Percentiles rank a stretch among this genome's conserved stretches.
These are phyloP conservation scores for Oryza officinalis DNA, from an alignment of 176 grass and related monocot genomes.

Conservation along the genomic window DNA sequence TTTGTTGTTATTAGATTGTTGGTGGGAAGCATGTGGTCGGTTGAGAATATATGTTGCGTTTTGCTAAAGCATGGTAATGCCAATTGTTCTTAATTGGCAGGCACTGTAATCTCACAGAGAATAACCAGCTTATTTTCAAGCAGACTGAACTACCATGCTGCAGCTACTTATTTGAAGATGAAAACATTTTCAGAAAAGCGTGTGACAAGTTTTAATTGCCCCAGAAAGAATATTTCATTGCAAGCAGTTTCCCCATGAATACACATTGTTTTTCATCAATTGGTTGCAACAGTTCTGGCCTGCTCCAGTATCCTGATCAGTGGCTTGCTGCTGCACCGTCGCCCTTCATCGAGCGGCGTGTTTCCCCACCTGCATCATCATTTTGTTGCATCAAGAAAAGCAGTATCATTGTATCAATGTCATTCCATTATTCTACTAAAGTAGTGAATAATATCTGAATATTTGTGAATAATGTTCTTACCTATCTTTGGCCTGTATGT, in stretches of 20 bases:
- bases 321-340: conserved; percentile 60
- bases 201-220: neutral
- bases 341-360: conserved; percentile 77
- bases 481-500: conserved; percentile 60
- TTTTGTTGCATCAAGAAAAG: neutral
- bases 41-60: neutral
- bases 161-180: neutral
- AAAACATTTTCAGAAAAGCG: neutral
- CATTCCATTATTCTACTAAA: neutral
- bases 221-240: conserved; percentile 17
- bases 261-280: neutral
- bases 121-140: neutral
- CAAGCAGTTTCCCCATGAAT: conserved; percentile 18
- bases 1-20: neutral
- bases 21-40: neutral
- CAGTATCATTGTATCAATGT: neutral
- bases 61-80: neutral
- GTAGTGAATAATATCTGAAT: neutral
- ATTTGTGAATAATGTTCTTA: conserved; percentile 3
- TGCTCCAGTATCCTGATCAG: conserved; percentile 70
- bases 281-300: conserved; percentile 25
- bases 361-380: conserved; percentile 69
- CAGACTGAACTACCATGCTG: neutral
- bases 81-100: no score
- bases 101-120: neutral